Percentiles rank a stretch among this genome's conserved stretches.
phyloP scores from a whole-genome alignment of 2,329 filamentous ascomycete species.

The Fusarium incarnatum region DNA sequence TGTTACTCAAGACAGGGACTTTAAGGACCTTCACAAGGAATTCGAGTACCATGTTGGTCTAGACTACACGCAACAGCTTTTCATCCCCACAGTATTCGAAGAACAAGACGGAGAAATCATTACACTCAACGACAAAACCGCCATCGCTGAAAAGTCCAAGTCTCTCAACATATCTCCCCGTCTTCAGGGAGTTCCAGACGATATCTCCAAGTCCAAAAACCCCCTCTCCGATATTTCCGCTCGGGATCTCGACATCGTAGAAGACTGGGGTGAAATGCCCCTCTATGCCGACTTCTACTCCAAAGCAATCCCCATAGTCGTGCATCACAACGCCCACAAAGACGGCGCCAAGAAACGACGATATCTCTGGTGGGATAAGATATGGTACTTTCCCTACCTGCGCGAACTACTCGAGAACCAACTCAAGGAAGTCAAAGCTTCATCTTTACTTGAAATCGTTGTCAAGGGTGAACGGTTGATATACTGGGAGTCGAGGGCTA shows the following conservation, averaged over 20 bases:
- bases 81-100: constrained; percentile 36
- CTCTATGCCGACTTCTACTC: constrained; percentile 39
- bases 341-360: constrained; percentile 26
- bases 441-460: neutral
- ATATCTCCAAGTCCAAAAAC: constrained; percentile 8
- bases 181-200: constrained; percentile 12
- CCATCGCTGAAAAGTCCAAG: constrained; percentile 18
- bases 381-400: constrained; percentile 40
- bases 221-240: neutral
- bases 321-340: constrained; percentile 41
- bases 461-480: neutral
- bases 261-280: constrained; percentile 38
- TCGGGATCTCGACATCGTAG: accelerated
- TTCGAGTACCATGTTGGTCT: constrained; percentile 40
- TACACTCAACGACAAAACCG: constrained; percentile 15
- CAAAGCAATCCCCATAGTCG: constrained; percentile 26
- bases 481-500: constrained; percentile 20
- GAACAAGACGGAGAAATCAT: constrained; percentile 38
- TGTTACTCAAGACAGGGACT: neutral
- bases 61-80: constrained; percentile 36
- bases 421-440: neutral
- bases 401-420: constrained; percentile 8
- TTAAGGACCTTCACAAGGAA: constrained; percentile 4
- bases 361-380: constrained; percentile 34
- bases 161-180: constrained; percentile 2